Evolutionary conservation across 2,329 filamentous ascomycete species (phyloP).

Genomic region (Pestalotiopsis sp.): DNA sequence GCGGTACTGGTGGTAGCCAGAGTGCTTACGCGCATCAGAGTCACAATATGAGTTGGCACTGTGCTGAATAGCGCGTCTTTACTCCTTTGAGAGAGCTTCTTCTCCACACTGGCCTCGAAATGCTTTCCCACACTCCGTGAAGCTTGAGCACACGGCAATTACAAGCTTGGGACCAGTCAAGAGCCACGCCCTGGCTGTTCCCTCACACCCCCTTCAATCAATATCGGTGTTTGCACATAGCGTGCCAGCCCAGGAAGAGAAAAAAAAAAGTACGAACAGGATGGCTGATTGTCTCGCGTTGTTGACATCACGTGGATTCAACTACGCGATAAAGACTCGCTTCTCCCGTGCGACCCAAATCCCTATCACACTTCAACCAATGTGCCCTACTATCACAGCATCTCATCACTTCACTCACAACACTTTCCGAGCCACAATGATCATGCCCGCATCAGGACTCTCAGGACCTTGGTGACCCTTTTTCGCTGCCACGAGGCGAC

Average conservation of each 20-base stretch:
- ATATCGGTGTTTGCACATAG: neutral
- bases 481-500: neutral
- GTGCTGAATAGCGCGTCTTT: slow-evolving; percentile 3
- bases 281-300: slow-evolving; percentile 10
- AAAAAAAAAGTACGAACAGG: no score
- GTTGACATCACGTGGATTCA: slow-evolving; percentile 17
- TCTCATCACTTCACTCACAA: neutral
- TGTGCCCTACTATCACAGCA: neutral
- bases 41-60: slow-evolving; percentile 12
- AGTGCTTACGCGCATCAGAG: neutral
- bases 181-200: neutral
- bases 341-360: neutral
- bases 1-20: slow-evolving; percentile 14
- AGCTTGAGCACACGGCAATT: slow-evolving; percentile 5
- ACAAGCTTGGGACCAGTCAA: slow-evolving; percentile 9
- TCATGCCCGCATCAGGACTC: neutral
- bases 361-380: neutral
- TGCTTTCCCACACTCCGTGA: neutral
- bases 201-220: neutral
- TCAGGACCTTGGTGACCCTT: neutral
- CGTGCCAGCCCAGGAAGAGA: neutral
- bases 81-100: slow-evolving; percentile 4
- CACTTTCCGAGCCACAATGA: neutral
- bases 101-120: neutral
- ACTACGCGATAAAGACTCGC: neutral